These are phyloP conservation scores for Geosmithia flava DNA, from an alignment of 2,329 filamentous ascomycete species.

Conservation along the genomic window DNA sequence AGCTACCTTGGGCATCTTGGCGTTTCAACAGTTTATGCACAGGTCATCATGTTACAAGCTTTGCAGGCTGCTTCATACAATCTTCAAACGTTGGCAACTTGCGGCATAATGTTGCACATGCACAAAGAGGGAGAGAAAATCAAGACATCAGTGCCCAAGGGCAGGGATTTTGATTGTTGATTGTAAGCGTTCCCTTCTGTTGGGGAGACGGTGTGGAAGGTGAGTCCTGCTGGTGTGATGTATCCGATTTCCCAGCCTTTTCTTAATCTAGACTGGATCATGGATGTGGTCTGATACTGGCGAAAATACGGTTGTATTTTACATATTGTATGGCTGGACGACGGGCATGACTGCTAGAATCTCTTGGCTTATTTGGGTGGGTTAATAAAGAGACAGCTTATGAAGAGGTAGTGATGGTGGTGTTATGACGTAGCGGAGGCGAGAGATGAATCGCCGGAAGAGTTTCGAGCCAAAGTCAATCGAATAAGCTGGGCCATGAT, in stretches of 20 bases:
- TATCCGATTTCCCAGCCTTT: background rate
- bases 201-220: background rate
- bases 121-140: too few relatives aligned
- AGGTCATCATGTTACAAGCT: background rate
- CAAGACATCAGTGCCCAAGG: too few relatives aligned
- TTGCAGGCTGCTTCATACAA: background rate
- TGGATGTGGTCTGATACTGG: too few relatives aligned
- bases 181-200: too few relatives aligned
- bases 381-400: background rate
- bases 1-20: background rate
- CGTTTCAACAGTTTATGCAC: background rate
- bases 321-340: too few relatives aligned
- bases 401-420: background rate
- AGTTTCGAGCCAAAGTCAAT: background rate
- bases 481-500: background rate
- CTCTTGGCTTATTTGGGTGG: too few relatives aligned
- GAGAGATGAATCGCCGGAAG: background rate
- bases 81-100: background rate
- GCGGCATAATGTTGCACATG: background rate
- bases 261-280: background rate
- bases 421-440: background rate
- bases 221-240: background rate
- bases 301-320: too few relatives aligned
- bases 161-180: too few relatives aligned
- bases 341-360: background rate